Percentiles rank a stretch among this genome's conserved stretches.
phyloP scores from a whole-genome alignment of 1,139 yeast species.

The Arxiozyma heterogenica region DNA sequence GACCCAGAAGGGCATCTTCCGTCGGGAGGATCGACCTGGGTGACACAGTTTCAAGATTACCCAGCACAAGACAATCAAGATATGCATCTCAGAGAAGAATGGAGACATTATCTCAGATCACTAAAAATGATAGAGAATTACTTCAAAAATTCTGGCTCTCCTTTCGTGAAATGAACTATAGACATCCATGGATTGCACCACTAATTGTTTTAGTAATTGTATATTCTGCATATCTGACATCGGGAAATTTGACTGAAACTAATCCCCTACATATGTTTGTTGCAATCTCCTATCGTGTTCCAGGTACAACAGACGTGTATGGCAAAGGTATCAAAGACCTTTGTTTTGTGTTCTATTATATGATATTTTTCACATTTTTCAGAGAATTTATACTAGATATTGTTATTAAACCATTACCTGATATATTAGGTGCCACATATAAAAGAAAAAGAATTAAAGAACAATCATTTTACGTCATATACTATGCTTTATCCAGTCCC shows the following conservation, averaged over 20 bases:
- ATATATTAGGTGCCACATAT: conserved; percentile 36
- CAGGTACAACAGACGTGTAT: conserved; percentile 38
- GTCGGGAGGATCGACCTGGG: conserved; percentile 30
- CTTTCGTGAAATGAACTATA: conserved; percentile 48
- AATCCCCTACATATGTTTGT: conserved; percentile 63
- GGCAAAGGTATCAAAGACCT: conserved; percentile 86
- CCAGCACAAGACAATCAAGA: conserved; percentile 18
- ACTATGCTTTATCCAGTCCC: conserved; percentile 76
- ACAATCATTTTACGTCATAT: conserved; percentile 76
- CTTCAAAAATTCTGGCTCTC: conserved; percentile 43
- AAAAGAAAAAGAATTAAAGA: conserved; percentile 82
- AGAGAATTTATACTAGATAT: conserved; percentile 89
- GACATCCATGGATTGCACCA: conserved; percentile 79
- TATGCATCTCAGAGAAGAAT: conserved; percentile 21
- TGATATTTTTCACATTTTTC: conserved; percentile 78
- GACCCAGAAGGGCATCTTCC: conserved; percentile 28
- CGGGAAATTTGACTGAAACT: conserved; percentile 45
- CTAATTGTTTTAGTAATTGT: conserved; percentile 38
- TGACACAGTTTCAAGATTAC: conserved; percentile 27
- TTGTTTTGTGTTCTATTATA: conserved; percentile 67
- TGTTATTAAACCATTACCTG: conserved; percentile 64
- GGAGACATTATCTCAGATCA: conserved; percentile 15
- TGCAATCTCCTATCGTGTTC: conserved; percentile 58
- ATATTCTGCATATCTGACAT: conserved; percentile 37
- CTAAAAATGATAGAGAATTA: conserved; percentile 19